Conservation (phyloP, 73 alveolate genomes). For the Paramecium tetraurelia region DNA sequence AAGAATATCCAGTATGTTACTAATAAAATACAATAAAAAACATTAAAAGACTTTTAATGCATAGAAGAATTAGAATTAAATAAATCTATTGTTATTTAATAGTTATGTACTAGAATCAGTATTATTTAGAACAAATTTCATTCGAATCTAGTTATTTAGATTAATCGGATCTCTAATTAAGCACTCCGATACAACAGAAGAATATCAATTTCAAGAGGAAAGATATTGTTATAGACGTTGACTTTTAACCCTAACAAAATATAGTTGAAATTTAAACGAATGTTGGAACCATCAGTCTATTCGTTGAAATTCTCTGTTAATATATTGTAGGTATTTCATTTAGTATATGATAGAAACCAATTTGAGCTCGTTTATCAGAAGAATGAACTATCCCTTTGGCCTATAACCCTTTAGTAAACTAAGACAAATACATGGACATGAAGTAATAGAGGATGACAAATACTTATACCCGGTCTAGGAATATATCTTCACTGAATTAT, state of each 20-base stretch:
- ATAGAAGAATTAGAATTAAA: background rate
- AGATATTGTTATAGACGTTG: background rate
- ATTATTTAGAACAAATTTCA: background rate
- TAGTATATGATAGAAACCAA: background rate
- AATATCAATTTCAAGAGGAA: background rate
- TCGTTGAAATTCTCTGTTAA: background rate
- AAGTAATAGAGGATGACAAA: background rate
- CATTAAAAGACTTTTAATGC: background rate
- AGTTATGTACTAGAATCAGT: background rate
- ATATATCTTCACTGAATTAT: background rate
- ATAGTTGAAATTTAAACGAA: background rate
- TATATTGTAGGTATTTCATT: background rate
- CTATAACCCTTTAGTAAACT: slow-evolving; percentile 10
- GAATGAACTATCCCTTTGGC: slow-evolving; percentile 56
- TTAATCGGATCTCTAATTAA: background rate
- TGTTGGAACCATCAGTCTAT: background rate
- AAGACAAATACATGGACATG: slow-evolving; percentile 46
- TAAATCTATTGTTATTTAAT: background rate
- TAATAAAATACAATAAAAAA: background rate
- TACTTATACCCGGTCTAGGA: background rate
- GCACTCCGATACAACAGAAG: background rate
- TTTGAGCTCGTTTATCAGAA: background rate
- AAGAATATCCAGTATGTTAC: background rate
- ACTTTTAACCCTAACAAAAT: background rate
- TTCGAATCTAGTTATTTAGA: background rate